These are phyloP conservation scores for Vitis hybrid DNA, from an alignment of 177 flowering plant species.

Conservation along the genomic window DNA sequence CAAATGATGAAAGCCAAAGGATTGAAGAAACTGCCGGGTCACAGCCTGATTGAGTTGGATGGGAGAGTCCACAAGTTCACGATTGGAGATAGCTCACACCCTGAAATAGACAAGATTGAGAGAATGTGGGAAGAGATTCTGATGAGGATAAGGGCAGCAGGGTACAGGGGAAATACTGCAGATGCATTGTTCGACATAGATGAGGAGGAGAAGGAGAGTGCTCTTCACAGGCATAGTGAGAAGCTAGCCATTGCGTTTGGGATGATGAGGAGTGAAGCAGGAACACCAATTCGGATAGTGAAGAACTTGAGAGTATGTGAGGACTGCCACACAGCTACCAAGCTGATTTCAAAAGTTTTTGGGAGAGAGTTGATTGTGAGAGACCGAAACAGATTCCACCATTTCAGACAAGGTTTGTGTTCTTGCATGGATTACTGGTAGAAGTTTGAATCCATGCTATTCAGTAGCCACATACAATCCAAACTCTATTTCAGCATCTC, in stretches of 20 bases:
- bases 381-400: conserved; percentile 17
- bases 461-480: too few relatives aligned
- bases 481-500: too few relatives aligned
- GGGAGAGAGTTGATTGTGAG: conserved; percentile 9
- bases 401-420: conserved; percentile 12
- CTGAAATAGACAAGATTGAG: conserved; percentile 7
- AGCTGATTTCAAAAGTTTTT: conserved; percentile 12
- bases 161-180: conserved; percentile 6
- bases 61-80: conserved; percentile 4
- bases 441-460: background rate
- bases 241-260: conserved; percentile 20
- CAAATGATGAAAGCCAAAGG: conserved; percentile 9
- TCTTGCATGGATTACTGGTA: conserved; percentile 16
- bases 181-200: conserved; percentile 9
- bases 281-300: conserved; percentile 5
- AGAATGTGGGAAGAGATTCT: conserved; percentile 11
- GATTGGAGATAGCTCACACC: conserved; percentile 11
- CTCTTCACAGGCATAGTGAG: conserved; percentile 8
- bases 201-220: conserved; percentile 15
- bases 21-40: conserved; percentile 8
- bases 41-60: conserved; percentile 7
- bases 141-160: conserved; percentile 1
- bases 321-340: conserved; percentile 12
- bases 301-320: conserved; percentile 14
- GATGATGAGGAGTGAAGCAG: background rate